Conservation (phyloP, 75 land plant genomes). For the Cryptomeria japonica region DNA sequence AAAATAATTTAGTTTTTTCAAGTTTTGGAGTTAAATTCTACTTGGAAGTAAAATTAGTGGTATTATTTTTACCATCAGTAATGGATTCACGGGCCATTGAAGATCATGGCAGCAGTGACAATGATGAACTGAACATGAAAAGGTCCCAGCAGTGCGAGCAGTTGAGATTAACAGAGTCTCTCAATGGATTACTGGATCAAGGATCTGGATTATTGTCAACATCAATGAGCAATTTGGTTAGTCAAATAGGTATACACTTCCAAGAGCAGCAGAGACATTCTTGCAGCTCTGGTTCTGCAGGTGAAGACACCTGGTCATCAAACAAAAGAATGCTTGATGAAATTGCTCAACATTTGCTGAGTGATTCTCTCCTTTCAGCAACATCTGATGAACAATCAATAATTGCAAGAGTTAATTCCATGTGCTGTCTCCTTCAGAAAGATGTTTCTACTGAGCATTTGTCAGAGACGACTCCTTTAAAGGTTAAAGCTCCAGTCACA, state of each 20-base stretch:
- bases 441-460: conserved; percentile 18
- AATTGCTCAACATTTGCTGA: conserved; percentile 57
- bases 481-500: neutral
- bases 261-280: conserved; percentile 47
- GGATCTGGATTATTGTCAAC: conserved; percentile 42
- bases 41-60: neutral
- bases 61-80: conserved; percentile 22
- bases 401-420: conserved; percentile 69
- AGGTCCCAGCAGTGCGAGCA: conserved; percentile 27
- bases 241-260: conserved; percentile 42
- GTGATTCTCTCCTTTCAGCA: conserved; percentile 38
- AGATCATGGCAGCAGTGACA: conserved; percentile 29
- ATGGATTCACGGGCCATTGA: conserved; percentile 48
- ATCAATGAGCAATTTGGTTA: conserved; percentile 52
- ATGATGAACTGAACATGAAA: conserved; percentile 25
- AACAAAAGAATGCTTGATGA: conserved; percentile 50
- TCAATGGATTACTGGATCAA: conserved; percentile 10
- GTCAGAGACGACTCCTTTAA: neutral
- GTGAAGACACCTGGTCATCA: conserved; percentile 15
- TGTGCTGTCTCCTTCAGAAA: conserved; percentile 63
- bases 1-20: neutral
- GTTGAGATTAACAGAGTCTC: neutral
- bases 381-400: conserved; percentile 51
- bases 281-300: conserved; percentile 18
- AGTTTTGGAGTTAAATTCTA: neutral